Evolutionary conservation across 2,329 filamentous ascomycete genomes (phyloP), one percentile per base, ranked within the genome.

Genomic region (Phaeomoniella chlamydospora): DNA sequence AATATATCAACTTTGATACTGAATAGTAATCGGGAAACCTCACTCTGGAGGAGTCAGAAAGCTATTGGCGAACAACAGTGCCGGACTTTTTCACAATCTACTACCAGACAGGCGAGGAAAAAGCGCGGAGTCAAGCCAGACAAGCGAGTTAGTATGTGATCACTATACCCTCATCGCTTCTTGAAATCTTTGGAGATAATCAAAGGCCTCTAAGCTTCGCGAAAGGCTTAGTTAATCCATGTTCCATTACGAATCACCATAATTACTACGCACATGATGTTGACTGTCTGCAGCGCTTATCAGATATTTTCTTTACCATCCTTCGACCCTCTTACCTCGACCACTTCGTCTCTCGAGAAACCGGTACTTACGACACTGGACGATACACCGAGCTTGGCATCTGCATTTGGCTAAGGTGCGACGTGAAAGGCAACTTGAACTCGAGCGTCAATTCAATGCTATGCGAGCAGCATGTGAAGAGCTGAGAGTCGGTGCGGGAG

Each of bases 351-450:
- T 96, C 72, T 85, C 76, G 29, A 85, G 88, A 48, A 81, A 80
- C 58, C 78, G 90, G 38, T 73, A 77, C 59, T 76, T 98, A 44
- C 83, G 90, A 33, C 90, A 98, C 68, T 98, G 90, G 90, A 96
- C 90, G 35, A 96, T 98, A 59, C 87, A 96, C 67, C 86, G 90
- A 49, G 88, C 88, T 15, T 96, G 87, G 85, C 70, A 83, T 50
- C 68, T 96, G 18, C 80, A 80, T 61, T 76, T 78, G 49, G 71
- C 77, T 47, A 72, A 81, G 54, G 70, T 77, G 49, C 76, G 77
- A 34, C 65, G 71, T 44, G 61, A 65, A 22, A 69, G 75, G 35
- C 70, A 82, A 53, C 62, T 68, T 37, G 83, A 87, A 55, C 70
- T 94, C 33, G 74, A 85, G 62, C 69, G 82, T 30, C 74, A 75